These are phyloP conservation scores for Dendrocalamus latiflorus DNA, from an alignment of 202 grass and related monocot genomes.

Conservation along the genomic window DNA sequence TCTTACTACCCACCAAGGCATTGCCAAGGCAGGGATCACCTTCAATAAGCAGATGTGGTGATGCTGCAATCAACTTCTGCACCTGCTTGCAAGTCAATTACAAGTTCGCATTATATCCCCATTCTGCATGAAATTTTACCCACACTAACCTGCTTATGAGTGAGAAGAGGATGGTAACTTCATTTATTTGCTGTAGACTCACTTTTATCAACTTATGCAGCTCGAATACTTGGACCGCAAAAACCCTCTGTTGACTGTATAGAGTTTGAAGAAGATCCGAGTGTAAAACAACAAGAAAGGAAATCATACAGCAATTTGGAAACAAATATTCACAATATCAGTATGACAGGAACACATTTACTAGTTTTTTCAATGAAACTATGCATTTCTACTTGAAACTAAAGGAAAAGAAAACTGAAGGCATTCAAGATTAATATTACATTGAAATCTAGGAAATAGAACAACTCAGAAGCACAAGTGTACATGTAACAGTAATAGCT, in stretches of 20 bases:
- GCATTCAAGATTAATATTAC: background rate
- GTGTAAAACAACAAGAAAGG: slow-evolving; percentile 11
- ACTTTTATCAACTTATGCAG: slow-evolving; percentile 89
- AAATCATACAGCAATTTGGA: background rate
- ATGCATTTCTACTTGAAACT: background rate
- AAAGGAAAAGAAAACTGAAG: background rate
- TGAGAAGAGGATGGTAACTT: background rate
- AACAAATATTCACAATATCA: background rate
- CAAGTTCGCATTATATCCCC: background rate
- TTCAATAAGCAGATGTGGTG: slow-evolving; percentile 76
- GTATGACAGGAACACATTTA: background rate
- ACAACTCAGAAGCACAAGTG: background rate
- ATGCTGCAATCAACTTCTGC: slow-evolving; percentile 74
- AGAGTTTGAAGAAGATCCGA: slow-evolving; percentile 29
- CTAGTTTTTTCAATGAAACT: background rate
- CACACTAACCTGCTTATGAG: background rate
- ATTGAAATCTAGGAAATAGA: background rate
- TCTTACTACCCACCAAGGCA: slow-evolving; percentile 32
- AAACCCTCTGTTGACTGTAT: slow-evolving; percentile 83
- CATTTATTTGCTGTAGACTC: slow-evolving; percentile 34
- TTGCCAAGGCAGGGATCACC: slow-evolving; percentile 56
- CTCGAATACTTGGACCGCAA: slow-evolving; percentile 83
- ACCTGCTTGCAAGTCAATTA: slow-evolving; percentile 54
- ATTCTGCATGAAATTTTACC: background rate
- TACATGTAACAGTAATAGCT: background rate